These are phyloP conservation scores for Sphaerulina musiva DNA, from an alignment of 2,329 filamentous ascomycete genomes.

Conservation along the genomic window DNA sequence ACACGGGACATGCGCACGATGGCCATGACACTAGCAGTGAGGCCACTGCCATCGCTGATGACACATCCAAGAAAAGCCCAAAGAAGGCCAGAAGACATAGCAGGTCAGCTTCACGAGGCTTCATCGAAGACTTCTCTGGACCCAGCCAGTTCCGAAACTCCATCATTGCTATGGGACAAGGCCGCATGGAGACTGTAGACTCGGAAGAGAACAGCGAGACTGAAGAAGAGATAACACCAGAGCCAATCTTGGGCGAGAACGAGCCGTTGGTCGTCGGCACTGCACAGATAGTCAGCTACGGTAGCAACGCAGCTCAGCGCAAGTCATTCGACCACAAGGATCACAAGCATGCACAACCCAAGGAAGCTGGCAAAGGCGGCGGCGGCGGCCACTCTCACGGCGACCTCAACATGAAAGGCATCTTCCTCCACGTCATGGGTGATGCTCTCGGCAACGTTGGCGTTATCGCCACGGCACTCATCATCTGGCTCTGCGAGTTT, in stretches of 20 bases:
- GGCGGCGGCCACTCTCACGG: conserved; percentile 68
- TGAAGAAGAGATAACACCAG: conserved; percentile 23
- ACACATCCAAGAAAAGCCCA: conserved; percentile 4
- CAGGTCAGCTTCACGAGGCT: conserved; percentile 50
- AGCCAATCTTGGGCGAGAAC: conserved; percentile 1
- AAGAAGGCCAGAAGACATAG: conserved; percentile 48
- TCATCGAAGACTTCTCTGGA: conserved; percentile 65
- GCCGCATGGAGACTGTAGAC: conserved; percentile 46
- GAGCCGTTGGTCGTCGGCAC: conserved; percentile 27
- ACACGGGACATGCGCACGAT: conserved; percentile 54
- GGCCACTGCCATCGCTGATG: conserved; percentile 26
- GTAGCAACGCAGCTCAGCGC: conserved; percentile 22
- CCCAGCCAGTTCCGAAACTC: conserved; percentile 86
- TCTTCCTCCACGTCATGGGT: conserved; percentile 65
- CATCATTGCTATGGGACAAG: conserved; percentile 74
- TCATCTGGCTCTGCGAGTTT: conserved; percentile 87
- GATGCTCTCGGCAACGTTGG: conserved; percentile 82
- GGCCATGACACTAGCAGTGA: conserved; percentile 54
- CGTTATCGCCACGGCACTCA: conserved; percentile 72
- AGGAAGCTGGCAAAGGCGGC: conserved; percentile 51
- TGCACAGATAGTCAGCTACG: conserved; percentile 30
- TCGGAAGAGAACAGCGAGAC: conserved; percentile 51
- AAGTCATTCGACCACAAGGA: conserved; percentile 37
- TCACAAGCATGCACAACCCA: conserved; percentile 77
- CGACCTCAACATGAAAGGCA: conserved; percentile 89